These are phyloP conservation scores for Fusarium sp. DNA, from an alignment of 2,329 filamentous ascomycete genomes.

Conservation along the genomic window DNA sequence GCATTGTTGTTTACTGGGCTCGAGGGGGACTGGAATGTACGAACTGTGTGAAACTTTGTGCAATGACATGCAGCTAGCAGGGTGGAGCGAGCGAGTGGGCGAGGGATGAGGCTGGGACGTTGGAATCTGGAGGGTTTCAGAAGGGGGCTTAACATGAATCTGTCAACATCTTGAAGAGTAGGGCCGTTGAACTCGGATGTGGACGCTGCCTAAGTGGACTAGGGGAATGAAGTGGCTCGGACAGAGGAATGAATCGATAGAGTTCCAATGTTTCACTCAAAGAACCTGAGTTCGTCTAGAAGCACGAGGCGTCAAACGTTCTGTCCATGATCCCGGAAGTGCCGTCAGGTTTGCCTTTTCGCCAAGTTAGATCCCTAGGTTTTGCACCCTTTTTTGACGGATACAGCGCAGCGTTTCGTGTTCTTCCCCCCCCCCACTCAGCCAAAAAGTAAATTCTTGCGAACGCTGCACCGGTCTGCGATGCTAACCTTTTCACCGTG, in stretches of 20 bases:
- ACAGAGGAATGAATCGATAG: constrained; percentile 1
- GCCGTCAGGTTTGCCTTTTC: background rate
- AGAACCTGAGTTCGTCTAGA: background rate
- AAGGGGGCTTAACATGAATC: background rate
- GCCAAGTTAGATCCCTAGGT: background rate
- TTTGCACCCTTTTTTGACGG: background rate
- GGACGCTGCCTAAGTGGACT: background rate
- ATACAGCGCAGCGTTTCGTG: background rate
- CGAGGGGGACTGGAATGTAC: constrained; percentile 20
- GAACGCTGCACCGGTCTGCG: background rate
- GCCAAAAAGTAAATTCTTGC: background rate
- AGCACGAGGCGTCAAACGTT: background rate
- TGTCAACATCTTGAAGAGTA: background rate
- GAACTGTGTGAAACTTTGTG: constrained; percentile 22
- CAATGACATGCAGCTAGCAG: constrained; percentile 31
- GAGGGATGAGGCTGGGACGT: constrained; percentile 9
- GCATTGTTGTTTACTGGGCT: background rate
- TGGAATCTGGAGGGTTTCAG: constrained; percentile 37
- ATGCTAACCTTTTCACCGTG: background rate
- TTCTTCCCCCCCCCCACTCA: background rate
- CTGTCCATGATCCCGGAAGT: background rate
- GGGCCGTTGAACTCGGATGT: background rate
- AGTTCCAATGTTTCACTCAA: background rate
- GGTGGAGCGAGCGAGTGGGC: background rate
- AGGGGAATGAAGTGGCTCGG: background rate